A percentile compares a stretch with the other conserved stretches of the same genome.
Conservation (phyloP, 1,284 basidiomycete species). For the Heterobasidion parviporum region DNA sequence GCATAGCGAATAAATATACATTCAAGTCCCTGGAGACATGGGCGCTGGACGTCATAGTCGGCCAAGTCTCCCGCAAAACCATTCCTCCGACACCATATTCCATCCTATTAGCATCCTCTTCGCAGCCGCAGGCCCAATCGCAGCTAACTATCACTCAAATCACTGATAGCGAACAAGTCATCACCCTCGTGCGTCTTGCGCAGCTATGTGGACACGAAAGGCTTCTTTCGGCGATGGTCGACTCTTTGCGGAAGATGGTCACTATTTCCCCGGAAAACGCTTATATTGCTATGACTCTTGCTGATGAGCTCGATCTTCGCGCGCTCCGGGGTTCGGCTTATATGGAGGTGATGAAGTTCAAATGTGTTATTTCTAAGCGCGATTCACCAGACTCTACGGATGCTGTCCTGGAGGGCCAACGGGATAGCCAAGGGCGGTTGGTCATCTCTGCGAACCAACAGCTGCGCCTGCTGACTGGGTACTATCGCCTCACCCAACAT, state of each 20-base stretch:
- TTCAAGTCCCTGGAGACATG: slow-evolving; percentile 64
- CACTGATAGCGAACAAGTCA: slow-evolving; percentile 24
- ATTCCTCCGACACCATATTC: slow-evolving; percentile 28
- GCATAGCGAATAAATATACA: slow-evolving; percentile 56
- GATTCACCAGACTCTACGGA: slow-evolving; percentile 17
- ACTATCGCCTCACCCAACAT: slow-evolving; percentile 49
- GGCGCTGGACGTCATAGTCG: slow-evolving; percentile 58
- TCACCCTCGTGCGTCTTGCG: slow-evolving; percentile 51
- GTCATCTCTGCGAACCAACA: slow-evolving; percentile 47
- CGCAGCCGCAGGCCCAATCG: slow-evolving; percentile 11
- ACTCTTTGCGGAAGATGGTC: slow-evolving; percentile 51
- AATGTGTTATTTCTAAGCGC: slow-evolving; percentile 36
- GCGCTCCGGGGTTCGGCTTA: slow-evolving; percentile 54
- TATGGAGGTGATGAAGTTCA: slow-evolving; percentile 55
- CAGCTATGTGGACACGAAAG: slow-evolving; percentile 53
- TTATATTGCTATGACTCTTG: slow-evolving; percentile 59
- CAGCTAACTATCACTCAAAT: slow-evolving; percentile 26
- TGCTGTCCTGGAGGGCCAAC: slow-evolving; percentile 19
- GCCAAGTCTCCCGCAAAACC: slow-evolving; percentile 44
- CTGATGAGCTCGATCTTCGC: slow-evolving; percentile 54
- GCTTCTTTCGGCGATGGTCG: slow-evolving; percentile 48
- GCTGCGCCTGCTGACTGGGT: slow-evolving; percentile 54
- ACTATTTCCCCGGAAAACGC: slow-evolving; percentile 48
- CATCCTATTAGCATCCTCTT: slow-evolving; percentile 10
- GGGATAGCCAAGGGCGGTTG: slow-evolving; percentile 33